A percentile compares a stretch with the other conserved stretches of the same genome.
These are phyloP conservation scores for Chaetomidium leptoderma DNA, from an alignment of 495 filamentous ascomycete genomes.

Conservation along the genomic window DNA sequence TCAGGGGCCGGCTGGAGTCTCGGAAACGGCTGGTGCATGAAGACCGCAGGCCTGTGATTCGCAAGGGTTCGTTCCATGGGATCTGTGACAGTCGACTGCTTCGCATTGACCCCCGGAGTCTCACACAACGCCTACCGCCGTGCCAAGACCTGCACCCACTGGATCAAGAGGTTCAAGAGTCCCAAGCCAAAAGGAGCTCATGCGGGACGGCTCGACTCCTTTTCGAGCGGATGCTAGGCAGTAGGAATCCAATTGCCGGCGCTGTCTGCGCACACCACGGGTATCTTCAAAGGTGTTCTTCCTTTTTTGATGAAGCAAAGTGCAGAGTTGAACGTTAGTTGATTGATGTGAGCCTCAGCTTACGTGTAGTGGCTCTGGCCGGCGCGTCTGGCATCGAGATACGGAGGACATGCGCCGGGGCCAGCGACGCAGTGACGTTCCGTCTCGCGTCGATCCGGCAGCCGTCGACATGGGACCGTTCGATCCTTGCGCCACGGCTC, in stretches of 20 bases:
- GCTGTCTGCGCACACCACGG: neutral
- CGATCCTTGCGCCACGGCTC: constrained; percentile 24
- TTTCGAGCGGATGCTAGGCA: neutral
- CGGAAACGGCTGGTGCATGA: constrained; percentile 45
- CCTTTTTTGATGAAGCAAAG: no score
- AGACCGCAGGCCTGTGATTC: constrained; percentile 34
- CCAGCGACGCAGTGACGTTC: constrained; percentile 20
- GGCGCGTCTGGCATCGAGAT: constrained; percentile 9
- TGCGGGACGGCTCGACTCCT: constrained; percentile 11
- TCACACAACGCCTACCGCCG: constrained; percentile 21
- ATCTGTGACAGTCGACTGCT: constrained; percentile 32
- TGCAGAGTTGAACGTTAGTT: no score
- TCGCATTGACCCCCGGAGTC: constrained; percentile 35
- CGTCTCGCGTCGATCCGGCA: constrained; percentile 28
- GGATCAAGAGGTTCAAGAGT: neutral
- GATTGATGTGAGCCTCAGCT: neutral
- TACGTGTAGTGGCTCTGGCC: neutral
- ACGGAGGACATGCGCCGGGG: constrained; percentile 22
- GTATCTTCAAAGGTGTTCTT: neutral
- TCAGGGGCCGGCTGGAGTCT: constrained; percentile 30
- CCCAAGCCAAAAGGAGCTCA: constrained; percentile 12
- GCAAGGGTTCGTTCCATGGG: constrained; percentile 37
- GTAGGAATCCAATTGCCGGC: neutral
- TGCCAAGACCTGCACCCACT: constrained; percentile 24
- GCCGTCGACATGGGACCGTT: constrained; percentile 23